phyloP scores from a whole-genome alignment of 345 rosid species.

The Capsella bursapastoris region DNA sequence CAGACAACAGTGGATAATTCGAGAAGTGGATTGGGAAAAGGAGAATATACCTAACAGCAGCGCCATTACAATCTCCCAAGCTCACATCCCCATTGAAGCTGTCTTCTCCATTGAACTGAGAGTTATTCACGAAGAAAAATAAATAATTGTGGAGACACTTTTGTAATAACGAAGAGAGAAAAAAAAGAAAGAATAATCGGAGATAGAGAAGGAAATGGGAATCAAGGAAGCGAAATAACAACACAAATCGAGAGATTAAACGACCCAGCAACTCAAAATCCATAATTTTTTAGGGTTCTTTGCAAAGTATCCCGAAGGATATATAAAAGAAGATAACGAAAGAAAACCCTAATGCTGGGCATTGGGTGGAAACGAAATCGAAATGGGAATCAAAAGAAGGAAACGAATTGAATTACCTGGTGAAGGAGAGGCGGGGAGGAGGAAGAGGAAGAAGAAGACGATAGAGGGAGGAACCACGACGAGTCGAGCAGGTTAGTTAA shows the following conservation, averaged over 20 bases:
- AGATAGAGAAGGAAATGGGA: constrained; percentile 28
- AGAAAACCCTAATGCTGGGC: constrained; percentile 47
- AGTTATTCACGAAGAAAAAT: constrained; percentile 3
- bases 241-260: constrained; percentile 61
- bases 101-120: constrained; percentile 61
- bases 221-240: constrained; percentile 44
- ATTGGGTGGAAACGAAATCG: constrained; percentile 41
- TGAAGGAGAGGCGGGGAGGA: constrained; percentile 46
- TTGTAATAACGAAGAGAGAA: constrained; percentile 4
- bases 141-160: too few species aligned
- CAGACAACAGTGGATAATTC: constrained; percentile 39
- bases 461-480: constrained; percentile 40
- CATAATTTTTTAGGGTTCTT: constrained; percentile 62
- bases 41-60: constrained; percentile 58
- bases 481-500: constrained; percentile 43
- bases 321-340: background rate
- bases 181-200: constrained; percentile 38
- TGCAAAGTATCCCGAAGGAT: constrained; percentile 16
- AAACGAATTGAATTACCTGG: constrained; percentile 44
- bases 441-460: constrained; percentile 21
- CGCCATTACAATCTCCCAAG: constrained; percentile 67
- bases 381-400: constrained; percentile 15
- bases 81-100: constrained; percentile 65
- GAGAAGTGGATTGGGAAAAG: constrained; percentile 32
- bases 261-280: constrained; percentile 47